Evolutionary conservation across 179 eudicot genomes (phyloP).

Genomic region (Heliamphora pulchella): DNA sequence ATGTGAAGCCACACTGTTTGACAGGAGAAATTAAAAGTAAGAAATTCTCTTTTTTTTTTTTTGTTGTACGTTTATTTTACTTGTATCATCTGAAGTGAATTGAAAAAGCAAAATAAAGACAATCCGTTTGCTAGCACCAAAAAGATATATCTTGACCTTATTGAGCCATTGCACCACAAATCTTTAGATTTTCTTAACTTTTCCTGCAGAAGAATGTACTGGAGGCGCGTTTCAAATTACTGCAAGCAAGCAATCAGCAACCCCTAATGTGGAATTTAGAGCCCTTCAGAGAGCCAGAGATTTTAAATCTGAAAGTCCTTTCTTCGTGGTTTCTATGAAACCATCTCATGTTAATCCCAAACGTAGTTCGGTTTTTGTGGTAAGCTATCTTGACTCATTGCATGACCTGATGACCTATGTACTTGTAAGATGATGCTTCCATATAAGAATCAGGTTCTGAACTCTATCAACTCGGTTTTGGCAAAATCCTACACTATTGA

Average conservation of each 20-base stretch:
- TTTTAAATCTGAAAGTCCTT: conserved; percentile 23
- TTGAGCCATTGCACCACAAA: too few relatives aligned
- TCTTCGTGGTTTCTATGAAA: conserved; percentile 15
- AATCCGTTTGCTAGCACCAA: too few relatives aligned
- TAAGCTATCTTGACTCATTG: too few relatives aligned
- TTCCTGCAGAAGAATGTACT: not conserved
- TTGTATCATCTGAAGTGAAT: not conserved
- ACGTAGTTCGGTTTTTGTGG: not conserved
- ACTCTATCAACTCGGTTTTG: not conserved
- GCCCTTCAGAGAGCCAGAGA: conserved; percentile 20
- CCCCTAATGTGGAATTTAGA: not conserved
- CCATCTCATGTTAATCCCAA: conserved; percentile 7
- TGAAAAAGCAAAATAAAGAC: not conserved
- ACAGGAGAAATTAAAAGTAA: not conserved
- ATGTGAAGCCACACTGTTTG: not conserved
- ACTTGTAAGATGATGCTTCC: not conserved
- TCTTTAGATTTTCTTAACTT: not conserved
- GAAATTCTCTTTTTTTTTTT: not conserved
- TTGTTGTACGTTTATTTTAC: not conserved
- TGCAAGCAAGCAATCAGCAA: not conserved
- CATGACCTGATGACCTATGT: not conserved
- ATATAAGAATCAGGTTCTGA: not conserved
- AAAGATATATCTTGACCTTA: too few relatives aligned
- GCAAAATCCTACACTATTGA: not conserved
- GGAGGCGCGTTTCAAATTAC: not conserved